Percentiles rank a stretch among this genome's conserved stretches.
Evolutionary conservation across 768 basidiomycete genomes (phyloP).

Genomic region (Myochromella boudieri): DNA sequence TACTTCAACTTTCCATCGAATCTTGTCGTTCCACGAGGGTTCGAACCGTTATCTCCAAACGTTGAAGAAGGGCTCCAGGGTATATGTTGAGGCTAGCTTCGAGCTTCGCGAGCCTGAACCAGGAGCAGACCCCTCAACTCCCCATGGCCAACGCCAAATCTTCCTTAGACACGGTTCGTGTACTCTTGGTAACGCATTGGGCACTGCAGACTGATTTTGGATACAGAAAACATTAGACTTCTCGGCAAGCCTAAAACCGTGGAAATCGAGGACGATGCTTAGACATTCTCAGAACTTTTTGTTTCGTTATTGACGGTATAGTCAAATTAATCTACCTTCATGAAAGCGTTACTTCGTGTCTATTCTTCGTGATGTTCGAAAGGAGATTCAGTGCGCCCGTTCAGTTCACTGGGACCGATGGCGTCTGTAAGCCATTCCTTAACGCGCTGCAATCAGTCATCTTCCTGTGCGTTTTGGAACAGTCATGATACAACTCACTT

Average conservation of each 20-base stretch:
- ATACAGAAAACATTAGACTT: constrained; percentile 53
- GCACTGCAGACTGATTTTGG: constrained; percentile 4
- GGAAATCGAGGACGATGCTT: constrained; percentile 16
- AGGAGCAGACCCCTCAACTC: constrained; percentile 62
- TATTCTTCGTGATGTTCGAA: constrained; percentile 34
- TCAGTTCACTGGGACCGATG: constrained; percentile 24
- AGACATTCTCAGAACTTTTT: neutral
- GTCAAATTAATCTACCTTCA: neutral
- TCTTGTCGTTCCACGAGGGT: constrained; percentile 68
- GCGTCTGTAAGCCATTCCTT: constrained; percentile 36
- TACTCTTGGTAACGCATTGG: too few species aligned
- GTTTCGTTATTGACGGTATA: neutral
- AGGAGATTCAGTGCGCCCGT: constrained; percentile 36
- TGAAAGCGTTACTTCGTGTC: neutral
- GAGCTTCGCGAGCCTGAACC: constrained; percentile 74
- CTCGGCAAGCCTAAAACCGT: constrained; percentile 27
- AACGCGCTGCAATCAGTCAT: constrained; percentile 2
- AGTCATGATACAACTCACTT: constrained; percentile 18
- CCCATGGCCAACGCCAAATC: constrained; percentile 77
- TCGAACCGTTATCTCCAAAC: constrained; percentile 65
- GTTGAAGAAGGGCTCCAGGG: constrained; percentile 68
- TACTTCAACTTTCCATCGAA: constrained; percentile 70
- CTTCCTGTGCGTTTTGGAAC: neutral
- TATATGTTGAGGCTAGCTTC: constrained; percentile 80
- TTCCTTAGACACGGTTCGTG: constrained; percentile 75